Percentiles rank a stretch among this genome's conserved stretches.
Evolutionary conservation across 1,284 basidiomycete species (phyloP).

Genomic region (Leccinum fallax): DNA sequence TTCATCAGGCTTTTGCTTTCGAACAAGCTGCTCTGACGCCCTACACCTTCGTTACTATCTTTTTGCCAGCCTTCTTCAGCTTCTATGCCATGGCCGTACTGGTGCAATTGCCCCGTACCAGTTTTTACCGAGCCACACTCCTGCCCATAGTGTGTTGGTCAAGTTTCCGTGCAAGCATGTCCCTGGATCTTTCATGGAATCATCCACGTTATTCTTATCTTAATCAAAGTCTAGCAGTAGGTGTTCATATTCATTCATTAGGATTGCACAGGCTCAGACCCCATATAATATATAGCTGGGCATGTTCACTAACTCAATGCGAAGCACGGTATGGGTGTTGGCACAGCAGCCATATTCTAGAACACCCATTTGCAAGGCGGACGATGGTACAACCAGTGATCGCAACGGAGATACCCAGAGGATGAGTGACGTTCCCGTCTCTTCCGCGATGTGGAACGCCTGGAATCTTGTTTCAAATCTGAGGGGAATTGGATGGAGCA

Average conservation of each 20-base stretch:
- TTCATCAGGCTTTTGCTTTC: slow-evolving; percentile 17
- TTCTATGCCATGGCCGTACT: slow-evolving; percentile 34
- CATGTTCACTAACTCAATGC: slow-evolving; percentile 33
- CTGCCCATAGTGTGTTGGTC: slow-evolving; percentile 29
- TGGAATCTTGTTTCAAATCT: slow-evolving; percentile 31
- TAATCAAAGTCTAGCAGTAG: slow-evolving; percentile 31
- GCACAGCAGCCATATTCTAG: slow-evolving; percentile 18
- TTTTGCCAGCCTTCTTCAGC: slow-evolving; percentile 21
- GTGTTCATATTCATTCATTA: slow-evolving; percentile 1
- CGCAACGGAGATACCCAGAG: not conserved
- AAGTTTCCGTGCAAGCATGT: slow-evolving; percentile 14
- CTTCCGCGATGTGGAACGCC: slow-evolving; percentile 29
- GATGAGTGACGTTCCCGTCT: slow-evolving; percentile 3
- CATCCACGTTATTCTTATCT: slow-evolving; percentile 14
- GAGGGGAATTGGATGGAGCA: slow-evolving; percentile 33
- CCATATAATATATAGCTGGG: slow-evolving; percentile 17
- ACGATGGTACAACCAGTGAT: not conserved
- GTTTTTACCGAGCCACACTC: slow-evolving; percentile 22
- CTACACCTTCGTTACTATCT: slow-evolving; percentile 20
- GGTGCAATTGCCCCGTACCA: slow-evolving; percentile 29
- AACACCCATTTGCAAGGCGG: slow-evolving; percentile 7
- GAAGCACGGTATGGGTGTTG: slow-evolving; percentile 28
- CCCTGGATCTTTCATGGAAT: slow-evolving; percentile 28
- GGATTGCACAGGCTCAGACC: not conserved
- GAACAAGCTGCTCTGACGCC: slow-evolving; percentile 23